Base-by-base conservation (phyloP, 345 rosid species). In the Corymbia maculata region DNA sequence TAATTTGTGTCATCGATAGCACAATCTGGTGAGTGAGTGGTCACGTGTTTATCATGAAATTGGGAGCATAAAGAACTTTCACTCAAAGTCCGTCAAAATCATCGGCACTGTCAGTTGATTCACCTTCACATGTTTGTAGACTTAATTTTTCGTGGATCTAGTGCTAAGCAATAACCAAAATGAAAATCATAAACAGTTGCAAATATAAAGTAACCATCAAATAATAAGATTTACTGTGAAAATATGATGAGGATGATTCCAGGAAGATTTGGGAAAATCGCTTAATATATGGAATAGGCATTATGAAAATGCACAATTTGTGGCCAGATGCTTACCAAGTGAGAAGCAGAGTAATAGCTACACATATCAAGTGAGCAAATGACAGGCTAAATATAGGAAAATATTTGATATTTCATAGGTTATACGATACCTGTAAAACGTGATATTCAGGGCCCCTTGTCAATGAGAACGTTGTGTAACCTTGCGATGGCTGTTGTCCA, bases 51-150 rank as follows among this genome's bases (percentile, higher is more conserved):
- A 10, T 50, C 51, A 50, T 50, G 61, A 94, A 96, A 26, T 95
- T 52, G 57, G 96, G 95, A 89, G 97, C 97, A 88, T 96, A 96
- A 6, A 95, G 88, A 85, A 97, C 98, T 90, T 91, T 91, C 36
- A 96, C 92, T 87, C 98, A 98, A 70, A 97, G 95, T 86, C 98
- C 91, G 87, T 90, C 91, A 49, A 89, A 89, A 85, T 93, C 91
- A 80, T 91, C 93, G 57, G 82, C 90, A 51, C 88, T 90, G 70
- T 90, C 93, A 36, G 59, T 86, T 82, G 95, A 91, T 88, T 92
- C 91, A 84, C 98, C 91, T 87, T 93, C 94, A 89, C 97, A 95
- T 89, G 93, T 90, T 95, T 97, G 99, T 89, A 97, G 92, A 92
- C 97, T 97, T 79, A 95, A 96, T 89, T 91, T 95, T 90, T 95